These are phyloP conservation scores for Silene conica DNA, from an alignment of 148 eudicot genomes.

Conservation along the genomic window DNA sequence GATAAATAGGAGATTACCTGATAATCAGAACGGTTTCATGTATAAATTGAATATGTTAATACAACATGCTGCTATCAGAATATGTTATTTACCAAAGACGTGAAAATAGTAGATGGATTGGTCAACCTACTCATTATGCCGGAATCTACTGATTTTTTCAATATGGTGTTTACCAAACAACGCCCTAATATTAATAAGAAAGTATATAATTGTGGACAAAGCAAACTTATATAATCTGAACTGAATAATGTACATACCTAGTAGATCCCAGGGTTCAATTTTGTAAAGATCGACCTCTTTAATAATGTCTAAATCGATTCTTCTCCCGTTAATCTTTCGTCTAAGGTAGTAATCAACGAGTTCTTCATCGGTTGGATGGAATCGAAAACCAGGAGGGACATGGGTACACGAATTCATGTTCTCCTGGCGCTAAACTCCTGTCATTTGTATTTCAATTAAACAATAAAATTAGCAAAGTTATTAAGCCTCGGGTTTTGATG, in stretches of 20 bases:
- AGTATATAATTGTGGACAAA: not conserved
- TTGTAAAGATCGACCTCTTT: conserved; percentile 82
- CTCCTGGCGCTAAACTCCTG: conserved; percentile 6
- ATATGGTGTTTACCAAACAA: too few species aligned
- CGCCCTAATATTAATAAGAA: too few species aligned
- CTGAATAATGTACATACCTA: conserved; percentile 37
- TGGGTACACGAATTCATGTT: conserved; percentile 49
- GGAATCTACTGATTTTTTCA: too few species aligned
- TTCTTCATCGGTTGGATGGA: conserved; percentile 84
- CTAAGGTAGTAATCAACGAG: conserved; percentile 85
- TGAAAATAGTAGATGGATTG: too few species aligned
- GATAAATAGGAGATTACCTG: too few species aligned
- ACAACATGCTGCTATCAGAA: too few species aligned
- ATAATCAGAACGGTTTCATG: too few species aligned
- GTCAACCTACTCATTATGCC: too few species aligned
- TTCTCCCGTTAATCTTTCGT: conserved; percentile 46
- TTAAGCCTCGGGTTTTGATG: too few species aligned
- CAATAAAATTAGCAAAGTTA: not conserved
- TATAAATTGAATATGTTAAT: too few species aligned
- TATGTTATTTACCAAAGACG: too few species aligned
- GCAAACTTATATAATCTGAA: not conserved
- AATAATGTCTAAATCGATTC: conserved; percentile 64
- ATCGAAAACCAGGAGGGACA: conserved; percentile 85
- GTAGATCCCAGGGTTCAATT: conserved; percentile 90
- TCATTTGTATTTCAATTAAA: not conserved